A percentile compares a stretch with the other conserved stretches of the same genome.
Conservation (phyloP, 2,329 filamentous ascomycete species). For the Grosmannia penicillata region DNA sequence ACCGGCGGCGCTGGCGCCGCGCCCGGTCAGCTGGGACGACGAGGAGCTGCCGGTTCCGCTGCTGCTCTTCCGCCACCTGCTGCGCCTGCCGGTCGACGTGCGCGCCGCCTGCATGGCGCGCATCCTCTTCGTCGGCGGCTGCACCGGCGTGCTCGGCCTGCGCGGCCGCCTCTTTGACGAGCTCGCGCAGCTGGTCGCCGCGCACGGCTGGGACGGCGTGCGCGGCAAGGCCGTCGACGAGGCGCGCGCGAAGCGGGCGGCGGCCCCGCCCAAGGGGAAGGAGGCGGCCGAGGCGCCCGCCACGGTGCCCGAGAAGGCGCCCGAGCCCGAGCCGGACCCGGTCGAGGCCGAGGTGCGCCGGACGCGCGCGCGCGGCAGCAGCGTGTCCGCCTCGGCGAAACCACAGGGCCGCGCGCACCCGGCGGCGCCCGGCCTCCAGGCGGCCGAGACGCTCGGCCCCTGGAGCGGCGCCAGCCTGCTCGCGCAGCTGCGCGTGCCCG, state of each 20-base stretch:
- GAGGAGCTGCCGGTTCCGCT: slow-evolving; percentile 67
- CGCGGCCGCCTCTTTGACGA: slow-evolving; percentile 66
- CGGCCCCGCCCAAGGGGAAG: slow-evolving; percentile 5
- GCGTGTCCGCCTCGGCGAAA: slow-evolving; percentile 1
- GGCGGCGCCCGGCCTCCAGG: slow-evolving; percentile 41
- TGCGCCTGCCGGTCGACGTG: slow-evolving; percentile 66
- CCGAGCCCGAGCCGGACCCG: slow-evolving; percentile 33
- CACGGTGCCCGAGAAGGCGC: slow-evolving; percentile 22
- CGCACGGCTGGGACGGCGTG: slow-evolving; percentile 64
- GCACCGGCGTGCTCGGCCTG: slow-evolving; percentile 64
- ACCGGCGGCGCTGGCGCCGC: slow-evolving; percentile 12
- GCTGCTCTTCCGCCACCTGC: slow-evolving; percentile 61
- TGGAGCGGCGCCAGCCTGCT: slow-evolving; percentile 63
- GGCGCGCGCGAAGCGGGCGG: slow-evolving; percentile 18
- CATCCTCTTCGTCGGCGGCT: slow-evolving; percentile 74
- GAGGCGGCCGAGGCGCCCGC: slow-evolving; percentile 8
- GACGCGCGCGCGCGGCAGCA: slow-evolving; percentile 14
- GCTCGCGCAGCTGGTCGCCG: slow-evolving; percentile 48
- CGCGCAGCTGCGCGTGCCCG: slow-evolving; percentile 51
- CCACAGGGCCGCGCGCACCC: too few species aligned
- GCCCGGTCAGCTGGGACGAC: slow-evolving; percentile 56
- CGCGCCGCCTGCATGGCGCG: slow-evolving; percentile 77
- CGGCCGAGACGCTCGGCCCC: slow-evolving; percentile 53
- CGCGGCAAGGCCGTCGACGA: slow-evolving; percentile 52
- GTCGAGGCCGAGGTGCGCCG: slow-evolving; percentile 43